These are phyloP conservation scores for Vitis amurensis DNA, from an alignment of 164 flowering plant species.

Conservation along the genomic window DNA sequence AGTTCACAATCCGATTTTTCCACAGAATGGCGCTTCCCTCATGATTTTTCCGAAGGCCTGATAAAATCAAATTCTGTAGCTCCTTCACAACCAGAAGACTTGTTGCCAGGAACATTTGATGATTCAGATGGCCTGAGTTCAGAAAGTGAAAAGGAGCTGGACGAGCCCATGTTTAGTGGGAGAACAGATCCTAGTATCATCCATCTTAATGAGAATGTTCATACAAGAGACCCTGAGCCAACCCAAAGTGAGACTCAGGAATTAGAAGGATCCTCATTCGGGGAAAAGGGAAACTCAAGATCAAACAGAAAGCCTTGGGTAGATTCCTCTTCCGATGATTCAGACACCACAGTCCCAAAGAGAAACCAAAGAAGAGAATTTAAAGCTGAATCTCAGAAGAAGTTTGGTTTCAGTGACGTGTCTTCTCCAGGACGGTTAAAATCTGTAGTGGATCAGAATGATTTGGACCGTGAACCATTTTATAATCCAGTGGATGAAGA, in stretches of 20 bases:
- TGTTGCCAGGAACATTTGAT: constrained; percentile 48
- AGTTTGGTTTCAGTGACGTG: constrained; percentile 7
- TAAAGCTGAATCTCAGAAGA: constrained; percentile 11
- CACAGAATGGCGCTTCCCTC: constrained; percentile 8
- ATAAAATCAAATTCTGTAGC: constrained; percentile 16
- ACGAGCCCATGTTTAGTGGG: constrained; percentile 15
- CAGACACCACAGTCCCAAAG: background rate
- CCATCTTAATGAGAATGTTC: constrained; percentile 15
- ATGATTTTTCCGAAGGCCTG: constrained; percentile 29
- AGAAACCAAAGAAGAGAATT: constrained; percentile 15
- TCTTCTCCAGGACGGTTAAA: constrained; percentile 7
- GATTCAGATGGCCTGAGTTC: constrained; percentile 56
- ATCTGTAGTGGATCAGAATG: constrained; percentile 12
- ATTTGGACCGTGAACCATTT: constrained; percentile 8
- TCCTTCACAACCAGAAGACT: constrained; percentile 31
- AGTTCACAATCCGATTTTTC: constrained; percentile 17
- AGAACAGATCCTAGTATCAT: constrained; percentile 1
- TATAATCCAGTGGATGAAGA: constrained; percentile 9
- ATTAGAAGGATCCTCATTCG: constrained; percentile 15
- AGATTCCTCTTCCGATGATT: constrained; percentile 13
- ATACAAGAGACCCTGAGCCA: constrained; percentile 4
- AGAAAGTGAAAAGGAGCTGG: constrained; percentile 49
- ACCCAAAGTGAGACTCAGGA: constrained; percentile 9
- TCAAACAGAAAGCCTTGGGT: constrained; percentile 1
- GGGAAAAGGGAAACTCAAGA: constrained; percentile 9